Evolutionary conservation across 2,329 filamentous ascomycete genomes (phyloP).

Genomic region (Scytalidium lignicola): DNA sequence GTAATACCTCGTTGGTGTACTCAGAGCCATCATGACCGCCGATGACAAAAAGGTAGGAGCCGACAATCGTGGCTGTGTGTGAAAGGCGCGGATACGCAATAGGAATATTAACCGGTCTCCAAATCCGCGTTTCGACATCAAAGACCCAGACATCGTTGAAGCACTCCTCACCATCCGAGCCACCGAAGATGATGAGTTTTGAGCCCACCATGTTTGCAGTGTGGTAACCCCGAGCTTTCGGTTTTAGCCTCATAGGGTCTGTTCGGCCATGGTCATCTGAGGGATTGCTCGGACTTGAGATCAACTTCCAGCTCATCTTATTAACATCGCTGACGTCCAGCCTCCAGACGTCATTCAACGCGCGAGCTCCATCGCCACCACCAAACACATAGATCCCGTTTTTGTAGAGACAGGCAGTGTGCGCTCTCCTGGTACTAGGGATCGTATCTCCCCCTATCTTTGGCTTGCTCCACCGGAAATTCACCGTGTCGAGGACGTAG

Average conservation of each 20-base stretch:
- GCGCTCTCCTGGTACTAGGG: constrained; percentile 59
- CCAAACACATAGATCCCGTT: constrained; percentile 70
- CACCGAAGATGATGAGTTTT: constrained; percentile 68
- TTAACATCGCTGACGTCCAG: constrained; percentile 60
- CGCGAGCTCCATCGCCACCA: constrained; percentile 64
- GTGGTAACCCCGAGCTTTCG: constrained; percentile 64
- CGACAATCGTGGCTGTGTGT: constrained; percentile 65
- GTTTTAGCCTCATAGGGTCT: constrained; percentile 35
- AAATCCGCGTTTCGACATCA: constrained; percentile 57
- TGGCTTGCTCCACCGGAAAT: constrained; percentile 61
- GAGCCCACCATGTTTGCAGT: constrained; percentile 68
- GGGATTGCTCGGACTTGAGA: constrained; percentile 37
- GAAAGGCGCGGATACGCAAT: constrained; percentile 59
- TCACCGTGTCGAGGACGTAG: constrained; percentile 66
- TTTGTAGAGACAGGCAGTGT: constrained; percentile 67
- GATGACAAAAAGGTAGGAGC: constrained; percentile 65
- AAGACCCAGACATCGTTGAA: constrained; percentile 72
- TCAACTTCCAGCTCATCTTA: constrained; percentile 65
- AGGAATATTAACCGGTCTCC: constrained; percentile 55
- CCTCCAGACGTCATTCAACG: constrained; percentile 68
- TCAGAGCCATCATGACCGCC: constrained; percentile 66
- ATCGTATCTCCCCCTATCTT: constrained; percentile 50
- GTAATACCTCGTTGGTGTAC: constrained; percentile 63
- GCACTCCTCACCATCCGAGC: constrained; percentile 65
- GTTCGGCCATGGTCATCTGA: constrained; percentile 35